Conservation (phyloP, 2,329 filamentous ascomycete genomes). For the Arthrobotrys sphaeroides region DNA sequence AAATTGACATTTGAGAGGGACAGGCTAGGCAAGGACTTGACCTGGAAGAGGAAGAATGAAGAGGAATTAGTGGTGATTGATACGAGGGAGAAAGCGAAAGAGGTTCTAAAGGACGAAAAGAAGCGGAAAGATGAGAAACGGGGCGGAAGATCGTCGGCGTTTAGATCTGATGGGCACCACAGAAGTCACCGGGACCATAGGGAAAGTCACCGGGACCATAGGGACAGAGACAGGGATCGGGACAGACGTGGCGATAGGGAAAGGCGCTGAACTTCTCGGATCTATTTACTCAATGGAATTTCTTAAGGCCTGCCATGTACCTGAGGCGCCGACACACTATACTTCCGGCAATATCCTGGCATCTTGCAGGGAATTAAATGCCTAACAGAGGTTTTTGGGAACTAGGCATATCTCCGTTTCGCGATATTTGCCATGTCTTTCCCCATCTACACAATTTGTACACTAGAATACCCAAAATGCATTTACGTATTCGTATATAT, state of each 20-base stretch:
- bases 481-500: background rate
- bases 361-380: no score
- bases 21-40: constrained; percentile 86
- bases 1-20: constrained; percentile 87
- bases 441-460: constrained; percentile 13
- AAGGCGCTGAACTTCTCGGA: background rate
- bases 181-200: background rate
- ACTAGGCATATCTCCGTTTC: no score
- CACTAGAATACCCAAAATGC: constrained; percentile 28
- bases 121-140: constrained; percentile 67
- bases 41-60: constrained; percentile 88
- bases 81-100: constrained; percentile 81
- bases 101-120: constrained; percentile 73
- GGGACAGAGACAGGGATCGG: constrained; percentile 28
- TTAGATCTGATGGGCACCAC: constrained; percentile 50
- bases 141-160: constrained; percentile 59
- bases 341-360: no score
- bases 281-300: background rate
- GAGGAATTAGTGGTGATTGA: constrained; percentile 94
- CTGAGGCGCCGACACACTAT: no score
- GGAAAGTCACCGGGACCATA: constrained; percentile 5
- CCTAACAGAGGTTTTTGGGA: background rate
- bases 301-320: background rate
- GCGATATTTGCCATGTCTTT: background rate
- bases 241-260: constrained; percentile 24